phyloP scores from a whole-genome alignment of 164 flowering plant species.

The Aristolochia californica region DNA sequence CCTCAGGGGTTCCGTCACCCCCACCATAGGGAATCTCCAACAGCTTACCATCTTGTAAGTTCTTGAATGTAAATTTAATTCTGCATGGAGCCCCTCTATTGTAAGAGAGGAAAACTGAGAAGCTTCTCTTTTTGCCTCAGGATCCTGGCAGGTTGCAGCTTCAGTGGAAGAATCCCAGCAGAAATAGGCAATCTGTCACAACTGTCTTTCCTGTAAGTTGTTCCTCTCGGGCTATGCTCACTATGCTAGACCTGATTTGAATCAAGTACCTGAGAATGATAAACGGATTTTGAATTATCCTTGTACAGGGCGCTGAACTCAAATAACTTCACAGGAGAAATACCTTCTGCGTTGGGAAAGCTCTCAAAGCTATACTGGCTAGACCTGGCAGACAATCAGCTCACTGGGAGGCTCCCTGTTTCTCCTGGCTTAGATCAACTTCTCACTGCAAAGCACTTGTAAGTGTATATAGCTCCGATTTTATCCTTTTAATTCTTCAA shows the following conservation, averaged over 20 bases:
- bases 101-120: neutral
- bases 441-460: constrained; percentile 79
- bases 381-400: constrained; percentile 81
- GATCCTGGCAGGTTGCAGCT: constrained; percentile 75
- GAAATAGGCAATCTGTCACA: constrained; percentile 64
- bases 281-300: neutral
- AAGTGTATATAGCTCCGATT: neutral
- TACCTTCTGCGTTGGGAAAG: constrained; percentile 72
- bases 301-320: constrained; percentile 72
- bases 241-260: neutral
- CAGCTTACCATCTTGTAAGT: constrained; percentile 69
- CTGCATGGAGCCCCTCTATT: neutral
- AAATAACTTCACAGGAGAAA: constrained; percentile 63
- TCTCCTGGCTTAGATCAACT: constrained; percentile 87
- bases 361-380: constrained; percentile 81
- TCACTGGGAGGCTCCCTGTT: constrained; percentile 65
- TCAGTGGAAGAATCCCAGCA: constrained; percentile 63
- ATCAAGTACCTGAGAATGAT: neutral
- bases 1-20: constrained; percentile 58
- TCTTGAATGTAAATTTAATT: too few relatives aligned
- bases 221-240: neutral
- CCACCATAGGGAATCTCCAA: constrained; percentile 50
- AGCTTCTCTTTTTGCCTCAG: constrained; percentile 22
- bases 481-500: neutral
- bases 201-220: constrained; percentile 67